These are phyloP conservation scores for Aspergillus kassunensis DNA, from an alignment of 495 filamentous ascomycete genomes.

Conservation along the genomic window DNA sequence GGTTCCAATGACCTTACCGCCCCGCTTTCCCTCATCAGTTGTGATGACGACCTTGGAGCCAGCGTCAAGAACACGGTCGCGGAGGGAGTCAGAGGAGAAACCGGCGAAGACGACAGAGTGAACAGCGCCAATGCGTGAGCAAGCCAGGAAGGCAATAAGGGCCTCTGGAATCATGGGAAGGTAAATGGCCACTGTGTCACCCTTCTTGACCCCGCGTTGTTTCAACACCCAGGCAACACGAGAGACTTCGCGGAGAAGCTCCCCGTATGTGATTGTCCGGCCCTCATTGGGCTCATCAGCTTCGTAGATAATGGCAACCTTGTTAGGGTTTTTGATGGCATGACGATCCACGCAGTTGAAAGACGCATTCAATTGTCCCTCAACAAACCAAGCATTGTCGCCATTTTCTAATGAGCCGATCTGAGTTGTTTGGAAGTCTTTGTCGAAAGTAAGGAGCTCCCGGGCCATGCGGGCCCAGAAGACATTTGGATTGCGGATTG, in stretches of 20 bases:
- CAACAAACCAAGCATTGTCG: constrained; percentile 91
- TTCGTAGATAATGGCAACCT: constrained; percentile 96
- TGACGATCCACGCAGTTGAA: constrained; percentile 98
- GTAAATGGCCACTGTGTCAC: constrained; percentile 96
- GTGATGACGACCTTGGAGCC: constrained; percentile 91
- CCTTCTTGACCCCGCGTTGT: constrained; percentile 94
- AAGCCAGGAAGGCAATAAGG: constrained; percentile 84
- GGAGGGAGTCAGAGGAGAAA: constrained; percentile 94
- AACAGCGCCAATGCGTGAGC: constrained; percentile 86
- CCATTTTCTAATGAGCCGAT: constrained; percentile 72
- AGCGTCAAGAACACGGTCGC: constrained; percentile 91
- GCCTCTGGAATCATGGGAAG: constrained; percentile 99
- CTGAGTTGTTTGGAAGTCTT: constrained; percentile 88
- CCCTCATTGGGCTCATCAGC: constrained; percentile 88
- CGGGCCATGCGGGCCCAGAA: constrained; percentile 88
- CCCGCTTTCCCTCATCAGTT: constrained; percentile 94
- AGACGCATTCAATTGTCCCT: constrained; percentile 88
- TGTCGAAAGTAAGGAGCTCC: constrained; percentile 85
- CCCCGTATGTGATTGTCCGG: constrained; percentile 85
- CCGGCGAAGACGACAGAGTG: constrained; percentile 99
- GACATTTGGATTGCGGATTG: constrained; percentile 81
- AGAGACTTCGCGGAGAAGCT: constrained; percentile 91
- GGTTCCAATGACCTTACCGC: constrained; percentile 95
- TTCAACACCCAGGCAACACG: constrained; percentile 80
- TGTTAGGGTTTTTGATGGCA: constrained; percentile 86